Base-by-base conservation (phyloP, 1,284 basidiomycete genomes). In the Leccinum pachyderme region DNA sequence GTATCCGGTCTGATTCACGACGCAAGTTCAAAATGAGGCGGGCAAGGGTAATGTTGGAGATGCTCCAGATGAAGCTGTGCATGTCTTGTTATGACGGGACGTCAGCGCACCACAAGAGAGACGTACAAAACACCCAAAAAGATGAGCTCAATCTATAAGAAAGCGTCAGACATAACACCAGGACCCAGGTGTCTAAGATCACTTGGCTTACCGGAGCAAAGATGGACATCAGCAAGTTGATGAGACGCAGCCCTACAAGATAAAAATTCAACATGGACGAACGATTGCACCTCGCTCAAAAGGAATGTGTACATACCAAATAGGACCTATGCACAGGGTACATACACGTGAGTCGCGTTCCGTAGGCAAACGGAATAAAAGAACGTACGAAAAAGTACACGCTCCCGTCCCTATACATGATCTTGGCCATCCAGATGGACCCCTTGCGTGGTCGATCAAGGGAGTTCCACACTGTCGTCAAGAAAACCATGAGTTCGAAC, bases 31-130 rank as follows among this genome's bases (percentile, higher is more conserved):
- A 52, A 25, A 78, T 65, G 41, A 78, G 69, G 9, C 69, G 69
- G 4, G 73, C 65, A 15, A 74, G 63, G 13, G 73, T 73, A 3
- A 75, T 62, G 28, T 73, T 76, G 35, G 66, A 68, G 6, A 69
- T 47, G 49, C 72, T 71, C 74, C 75, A 78, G 7, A 75, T 56
- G 59, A 77, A 73, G 55, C 77, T 79, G 52, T 7, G 31, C n/a
- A 4, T n/a, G 29, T 13, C 22, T 8, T 7, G 39, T 22, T 22
- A 22, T 22, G 7, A 41, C 22, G 3, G 11, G 4, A 39, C 37
- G 1, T 39, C 37, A 18, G 8, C n/a, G 6, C 18, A 39, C 3
- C 3, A 22, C 39, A 41, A 41, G 18, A 41, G 45, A 49, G 12
- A 64, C 63, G 2, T 24, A 72, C 73, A 69, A 70, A 52, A 71